Percentiles rank a stretch among this genome's conserved stretches.
Evolutionary conservation across 2,329 filamentous ascomycete genomes (phyloP).

Genomic region (Colletotrichum sp.): DNA sequence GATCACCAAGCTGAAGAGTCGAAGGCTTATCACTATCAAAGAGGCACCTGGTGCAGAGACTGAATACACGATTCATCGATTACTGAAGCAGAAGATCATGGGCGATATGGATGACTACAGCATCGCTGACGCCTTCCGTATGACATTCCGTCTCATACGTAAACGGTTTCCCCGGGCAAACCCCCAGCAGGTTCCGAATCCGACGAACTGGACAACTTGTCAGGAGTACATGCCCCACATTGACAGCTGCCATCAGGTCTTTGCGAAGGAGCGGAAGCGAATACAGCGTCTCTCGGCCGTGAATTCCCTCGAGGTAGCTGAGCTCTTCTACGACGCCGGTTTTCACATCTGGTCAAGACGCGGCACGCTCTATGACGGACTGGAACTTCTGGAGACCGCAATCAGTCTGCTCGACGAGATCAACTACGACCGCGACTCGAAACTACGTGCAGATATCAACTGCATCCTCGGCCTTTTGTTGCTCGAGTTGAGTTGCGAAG

Average conservation of each 20-base stretch:
- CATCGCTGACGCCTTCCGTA: neutral
- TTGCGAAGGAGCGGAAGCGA: neutral
- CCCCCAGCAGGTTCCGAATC: neutral
- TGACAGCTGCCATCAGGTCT: neutral
- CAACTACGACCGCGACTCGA: too few species aligned
- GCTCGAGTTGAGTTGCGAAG: too few species aligned
- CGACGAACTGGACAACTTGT: neutral
- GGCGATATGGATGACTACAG: neutral
- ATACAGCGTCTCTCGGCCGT: neutral
- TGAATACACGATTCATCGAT: neutral
- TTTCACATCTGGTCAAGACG: too few species aligned
- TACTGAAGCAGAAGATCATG: neutral
- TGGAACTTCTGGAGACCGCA: too few species aligned
- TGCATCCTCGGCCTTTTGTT: too few species aligned
- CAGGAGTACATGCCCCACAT: neutral
- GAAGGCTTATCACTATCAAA: neutral
- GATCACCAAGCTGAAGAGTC: neutral
- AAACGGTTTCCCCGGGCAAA: neutral
- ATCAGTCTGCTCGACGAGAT: too few species aligned
- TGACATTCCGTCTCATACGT: neutral
- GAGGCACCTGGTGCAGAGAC: neutral
- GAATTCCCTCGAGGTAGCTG: neutral
- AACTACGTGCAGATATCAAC: too few species aligned
- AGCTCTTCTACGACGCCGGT: neutral
- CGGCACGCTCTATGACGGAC: too few species aligned